Evolutionary conservation across 192 early-diverging fungal species (phyloP).

Genomic region (Backusella circina): DNA sequence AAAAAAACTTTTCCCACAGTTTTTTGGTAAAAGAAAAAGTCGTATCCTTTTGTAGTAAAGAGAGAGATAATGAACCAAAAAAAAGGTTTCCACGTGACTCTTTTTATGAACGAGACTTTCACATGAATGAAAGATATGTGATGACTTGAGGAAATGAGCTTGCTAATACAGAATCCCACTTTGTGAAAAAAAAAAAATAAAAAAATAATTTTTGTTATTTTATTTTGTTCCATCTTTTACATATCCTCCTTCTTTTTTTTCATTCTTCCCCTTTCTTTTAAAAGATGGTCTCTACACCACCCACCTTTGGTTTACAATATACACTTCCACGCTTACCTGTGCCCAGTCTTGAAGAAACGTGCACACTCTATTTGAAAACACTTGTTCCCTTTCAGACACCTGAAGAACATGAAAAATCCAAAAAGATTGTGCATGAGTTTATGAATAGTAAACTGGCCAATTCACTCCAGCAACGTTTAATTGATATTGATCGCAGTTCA

Average conservation of each 20-base stretch:
- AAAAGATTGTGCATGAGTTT: constrained; percentile 46
- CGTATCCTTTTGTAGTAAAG: background rate
- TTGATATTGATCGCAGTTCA: constrained; percentile 56
- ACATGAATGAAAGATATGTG: background rate
- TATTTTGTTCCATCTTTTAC: background rate
- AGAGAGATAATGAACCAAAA: background rate
- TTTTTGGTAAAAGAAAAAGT: background rate
- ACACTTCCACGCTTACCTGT: constrained; percentile 60
- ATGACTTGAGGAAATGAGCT: background rate
- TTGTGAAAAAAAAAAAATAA: background rate
- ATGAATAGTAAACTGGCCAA: constrained; percentile 26
- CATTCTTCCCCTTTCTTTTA: background rate
- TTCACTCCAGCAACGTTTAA: constrained; percentile 60
- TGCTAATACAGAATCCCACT: constrained; percentile 3
- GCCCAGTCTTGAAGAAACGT: constrained; percentile 54
- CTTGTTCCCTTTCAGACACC: constrained; percentile 51
- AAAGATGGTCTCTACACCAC: background rate
- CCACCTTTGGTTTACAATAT: constrained; percentile 45
- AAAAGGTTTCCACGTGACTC: background rate
- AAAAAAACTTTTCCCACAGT: background rate
- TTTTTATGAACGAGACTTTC: background rate
- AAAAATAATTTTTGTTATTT: background rate
- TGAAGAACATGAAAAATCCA: constrained; percentile 41
- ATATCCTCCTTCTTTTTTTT: background rate
- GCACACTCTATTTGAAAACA: constrained; percentile 52